These are phyloP conservation scores for Scortechinia acanthostroma DNA, from an alignment of 2,329 filamentous ascomycete genomes.

Conservation along the genomic window DNA sequence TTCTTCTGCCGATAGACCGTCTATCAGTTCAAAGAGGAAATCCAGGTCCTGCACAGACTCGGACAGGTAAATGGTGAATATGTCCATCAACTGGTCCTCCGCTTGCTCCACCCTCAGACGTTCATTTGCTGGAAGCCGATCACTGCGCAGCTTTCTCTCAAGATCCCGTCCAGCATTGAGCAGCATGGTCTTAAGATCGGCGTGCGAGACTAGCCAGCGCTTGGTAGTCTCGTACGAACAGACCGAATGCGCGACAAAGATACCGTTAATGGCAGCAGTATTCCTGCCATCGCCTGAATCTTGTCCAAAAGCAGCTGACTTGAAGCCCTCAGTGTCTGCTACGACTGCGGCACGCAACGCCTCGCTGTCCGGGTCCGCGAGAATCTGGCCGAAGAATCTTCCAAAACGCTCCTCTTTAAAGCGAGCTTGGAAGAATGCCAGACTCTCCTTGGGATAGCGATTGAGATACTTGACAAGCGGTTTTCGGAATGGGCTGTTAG, in stretches of 20 bases:
- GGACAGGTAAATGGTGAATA: background rate
- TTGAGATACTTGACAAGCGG: conserved; percentile 91
- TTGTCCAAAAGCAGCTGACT: background rate
- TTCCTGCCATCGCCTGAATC: background rate
- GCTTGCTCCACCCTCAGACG: background rate
- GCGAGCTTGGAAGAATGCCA: conserved; percentile 62
- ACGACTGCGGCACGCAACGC: background rate
- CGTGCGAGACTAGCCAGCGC: background rate
- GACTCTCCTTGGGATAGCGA: conserved; percentile 82
- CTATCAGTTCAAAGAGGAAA: conserved; percentile 76
- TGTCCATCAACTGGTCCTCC: conserved; percentile 1
- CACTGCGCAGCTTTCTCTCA: background rate
- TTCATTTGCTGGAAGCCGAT: background rate
- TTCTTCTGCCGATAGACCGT: conserved; percentile 75
- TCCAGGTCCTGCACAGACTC: conserved; percentile 54
- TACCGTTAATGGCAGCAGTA: conserved; percentile 1
- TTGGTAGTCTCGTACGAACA: background rate
- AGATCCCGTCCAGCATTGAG: background rate
- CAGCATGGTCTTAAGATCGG: background rate
- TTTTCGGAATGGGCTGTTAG: conserved; percentile 82
- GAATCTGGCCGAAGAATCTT: background rate
- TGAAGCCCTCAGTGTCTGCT: background rate
- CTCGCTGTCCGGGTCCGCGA: background rate
- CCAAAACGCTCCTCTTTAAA: background rate
- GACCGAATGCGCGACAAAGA: background rate